Percentiles rank a stretch among this genome's conserved stretches.
Conservation (phyloP, 768 basidiomycete genomes). For the Boletus pseudo-olivaceus region DNA sequence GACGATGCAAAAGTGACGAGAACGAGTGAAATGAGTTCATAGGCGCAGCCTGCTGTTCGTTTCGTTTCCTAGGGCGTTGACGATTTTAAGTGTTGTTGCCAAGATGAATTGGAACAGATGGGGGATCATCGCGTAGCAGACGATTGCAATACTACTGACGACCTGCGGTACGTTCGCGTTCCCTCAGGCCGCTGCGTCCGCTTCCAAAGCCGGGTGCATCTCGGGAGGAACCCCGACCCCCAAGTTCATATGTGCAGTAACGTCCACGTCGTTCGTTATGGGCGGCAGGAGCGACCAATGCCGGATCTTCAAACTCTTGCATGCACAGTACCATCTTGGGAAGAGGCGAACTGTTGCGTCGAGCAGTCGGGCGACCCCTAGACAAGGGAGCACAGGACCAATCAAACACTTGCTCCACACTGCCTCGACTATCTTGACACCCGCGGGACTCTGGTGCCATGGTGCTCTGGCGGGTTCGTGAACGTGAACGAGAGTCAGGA, state of each 20-base stretch:
- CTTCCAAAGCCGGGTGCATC: slow-evolving; percentile 59
- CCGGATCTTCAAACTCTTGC: slow-evolving; percentile 33
- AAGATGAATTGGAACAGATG: neutral
- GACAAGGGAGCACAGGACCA: slow-evolving; percentile 42
- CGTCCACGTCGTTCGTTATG: slow-evolving; percentile 47
- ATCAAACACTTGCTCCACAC: slow-evolving; percentile 45
- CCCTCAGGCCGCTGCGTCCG: slow-evolving; percentile 62
- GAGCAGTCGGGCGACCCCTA: slow-evolving; percentile 43
- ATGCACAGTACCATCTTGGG: slow-evolving; percentile 44
- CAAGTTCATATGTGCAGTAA: slow-evolving; percentile 51
- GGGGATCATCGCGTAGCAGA: slow-evolving; percentile 1
- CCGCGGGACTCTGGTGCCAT: slow-evolving; percentile 12
- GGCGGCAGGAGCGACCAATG: slow-evolving; percentile 19
- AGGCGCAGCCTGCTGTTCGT: slow-evolving; percentile 23
- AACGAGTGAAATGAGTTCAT: slow-evolving; percentile 16
- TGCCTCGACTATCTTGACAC: slow-evolving; percentile 28
- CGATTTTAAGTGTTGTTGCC: slow-evolving; percentile 14
- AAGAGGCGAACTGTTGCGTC: slow-evolving; percentile 59
- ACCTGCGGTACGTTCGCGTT: slow-evolving; percentile 35
- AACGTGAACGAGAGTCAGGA: slow-evolving; percentile 41
- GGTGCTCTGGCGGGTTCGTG: slow-evolving; percentile 30
- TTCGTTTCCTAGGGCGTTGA: slow-evolving; percentile 9
- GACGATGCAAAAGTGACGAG: slow-evolving; percentile 20
- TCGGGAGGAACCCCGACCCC: slow-evolving; percentile 37
- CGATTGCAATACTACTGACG: slow-evolving; percentile 21